Evolutionary conservation across 2,329 filamentous ascomycete genomes (phyloP), one percentile per base, ranked within the genome.

Genomic region (Nakataea oryzae): DNA sequence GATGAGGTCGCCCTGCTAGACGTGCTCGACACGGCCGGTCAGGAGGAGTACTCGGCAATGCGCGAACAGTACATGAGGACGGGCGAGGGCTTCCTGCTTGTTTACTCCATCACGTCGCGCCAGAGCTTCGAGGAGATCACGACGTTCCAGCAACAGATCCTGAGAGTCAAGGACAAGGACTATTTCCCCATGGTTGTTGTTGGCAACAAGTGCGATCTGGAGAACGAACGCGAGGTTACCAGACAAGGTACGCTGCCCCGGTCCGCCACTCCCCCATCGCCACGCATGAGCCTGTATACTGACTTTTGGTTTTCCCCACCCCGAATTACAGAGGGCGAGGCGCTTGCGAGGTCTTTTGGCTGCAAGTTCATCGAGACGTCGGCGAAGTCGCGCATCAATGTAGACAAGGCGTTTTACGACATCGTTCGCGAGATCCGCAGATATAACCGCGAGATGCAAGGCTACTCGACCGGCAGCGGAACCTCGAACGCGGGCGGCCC

Each of bases 281-380:
- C 50, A 50, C 27, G 14, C 14, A 57, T 47, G 30, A 57, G 24
- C 55, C 34, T 50, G 3, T 28, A 9, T 21, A 61, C 41, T 60
- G 32, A 54, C 47, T 14, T 5, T 27, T 13, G 58, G 8, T 50
- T 13, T 62, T 2, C 11, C 11, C 41, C 13, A 50, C 21, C 21
- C 21, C 17, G 21, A n/a, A 9, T 57, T 59, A 71, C 76, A 97
- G 93, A 97, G 87, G 93, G 93, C 70, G 89, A 95, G 78, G 84
- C 87, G 64, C 81, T 97, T 68, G 93, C 93, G 66, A 85, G 85
- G 69, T 87, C 88, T 66, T 97, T 99, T 76, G 88, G 87, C 73
- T 99, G 95, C 88, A 96, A 95, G 74, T 99, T 97, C 80, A 96
- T 97, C 79, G 95, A 99, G 81, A 97, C 95, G 14, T 99, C 95